Conservation (phyloP, 441 rosid species). For the Eutrema salsugineum region DNA sequence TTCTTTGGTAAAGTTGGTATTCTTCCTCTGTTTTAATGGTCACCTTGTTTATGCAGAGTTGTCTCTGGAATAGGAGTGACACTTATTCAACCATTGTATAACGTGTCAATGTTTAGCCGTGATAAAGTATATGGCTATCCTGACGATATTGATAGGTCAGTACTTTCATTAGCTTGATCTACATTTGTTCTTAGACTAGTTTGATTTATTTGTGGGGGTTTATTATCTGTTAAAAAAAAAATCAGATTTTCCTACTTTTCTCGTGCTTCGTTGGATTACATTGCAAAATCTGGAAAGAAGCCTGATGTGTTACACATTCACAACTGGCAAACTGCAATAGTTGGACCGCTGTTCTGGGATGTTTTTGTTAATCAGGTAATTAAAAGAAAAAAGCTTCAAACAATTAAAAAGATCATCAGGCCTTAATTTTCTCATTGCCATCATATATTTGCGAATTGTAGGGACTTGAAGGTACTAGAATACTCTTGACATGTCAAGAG, state of each 20-base stretch:
- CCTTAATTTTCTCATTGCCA: neutral
- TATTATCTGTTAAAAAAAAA: neutral
- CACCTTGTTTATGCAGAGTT: conserved; percentile 44
- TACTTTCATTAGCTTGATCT: neutral
- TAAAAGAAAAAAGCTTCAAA: neutral
- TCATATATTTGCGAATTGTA: conserved; percentile 8
- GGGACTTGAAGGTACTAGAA: conserved; percentile 71
- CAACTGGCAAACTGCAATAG: conserved; percentile 81
- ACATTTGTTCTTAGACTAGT: neutral
- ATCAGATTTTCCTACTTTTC: conserved; percentile 78
- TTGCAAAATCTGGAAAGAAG: conserved; percentile 75
- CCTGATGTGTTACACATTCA: conserved; percentile 89
- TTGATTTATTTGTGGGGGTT: neutral
- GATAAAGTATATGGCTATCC: conserved; percentile 68
- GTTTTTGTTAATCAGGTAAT: conserved; percentile 67
- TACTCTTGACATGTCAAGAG: conserved; percentile 67
- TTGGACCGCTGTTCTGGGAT: conserved; percentile 93
- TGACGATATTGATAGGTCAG: conserved; percentile 85
- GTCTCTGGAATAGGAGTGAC: conserved; percentile 75
- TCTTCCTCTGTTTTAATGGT: neutral
- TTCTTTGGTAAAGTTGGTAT: neutral
- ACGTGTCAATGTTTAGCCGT: conserved; percentile 65
- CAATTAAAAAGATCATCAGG: neutral
- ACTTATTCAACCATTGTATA: conserved; percentile 63
- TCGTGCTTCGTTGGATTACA: conserved; percentile 87